These are phyloP conservation scores for Stachybotrys chartarum DNA, from an alignment of 2,329 filamentous ascomycete genomes.

Conservation along the genomic window DNA sequence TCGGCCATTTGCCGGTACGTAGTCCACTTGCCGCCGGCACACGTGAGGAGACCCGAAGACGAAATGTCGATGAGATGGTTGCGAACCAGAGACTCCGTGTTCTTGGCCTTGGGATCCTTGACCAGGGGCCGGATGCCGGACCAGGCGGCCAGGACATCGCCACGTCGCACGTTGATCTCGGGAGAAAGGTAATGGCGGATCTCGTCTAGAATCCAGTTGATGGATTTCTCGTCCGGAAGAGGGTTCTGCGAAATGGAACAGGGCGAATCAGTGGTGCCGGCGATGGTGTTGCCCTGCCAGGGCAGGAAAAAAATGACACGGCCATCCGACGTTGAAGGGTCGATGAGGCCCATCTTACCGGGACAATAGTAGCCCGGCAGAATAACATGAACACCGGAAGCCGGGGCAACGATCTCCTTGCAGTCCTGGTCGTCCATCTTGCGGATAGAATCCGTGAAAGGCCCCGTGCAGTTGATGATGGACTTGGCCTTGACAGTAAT, in stretches of 20 bases:
- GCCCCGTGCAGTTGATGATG: slow-evolving; percentile 82
- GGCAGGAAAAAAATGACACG: slow-evolving; percentile 83
- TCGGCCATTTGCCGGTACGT: slow-evolving; percentile 87
- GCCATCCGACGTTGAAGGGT: slow-evolving; percentile 77
- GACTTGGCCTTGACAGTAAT: slow-evolving; percentile 72
- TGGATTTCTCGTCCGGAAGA: slow-evolving; percentile 67
- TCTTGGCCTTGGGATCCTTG: slow-evolving; percentile 71
- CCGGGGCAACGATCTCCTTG: slow-evolving; percentile 76
- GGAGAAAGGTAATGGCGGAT: slow-evolving; percentile 70
- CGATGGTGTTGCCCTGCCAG: slow-evolving; percentile 82
- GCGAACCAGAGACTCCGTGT: slow-evolving; percentile 76
- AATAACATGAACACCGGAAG: slow-evolving; percentile 77
- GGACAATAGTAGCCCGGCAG: slow-evolving; percentile 74
- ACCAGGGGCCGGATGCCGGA: slow-evolving; percentile 73
- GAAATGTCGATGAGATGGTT: slow-evolving; percentile 75
- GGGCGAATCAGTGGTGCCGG: slow-evolving; percentile 73
- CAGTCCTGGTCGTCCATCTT: slow-evolving; percentile 72
- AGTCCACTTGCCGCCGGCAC: slow-evolving; percentile 81
- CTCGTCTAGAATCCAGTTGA: slow-evolving; percentile 75
- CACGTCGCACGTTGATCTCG: slow-evolving; percentile 65
- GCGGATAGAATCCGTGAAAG: slow-evolving; percentile 78
- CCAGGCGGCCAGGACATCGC: slow-evolving; percentile 76
- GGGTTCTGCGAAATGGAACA: slow-evolving; percentile 63
- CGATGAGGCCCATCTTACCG: slow-evolving; percentile 74
- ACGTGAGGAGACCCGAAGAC: slow-evolving; percentile 67